Evolutionary conservation across 2,329 filamentous ascomycete species (phyloP).

Genomic region (Arthrobotrys entomopaga): DNA sequence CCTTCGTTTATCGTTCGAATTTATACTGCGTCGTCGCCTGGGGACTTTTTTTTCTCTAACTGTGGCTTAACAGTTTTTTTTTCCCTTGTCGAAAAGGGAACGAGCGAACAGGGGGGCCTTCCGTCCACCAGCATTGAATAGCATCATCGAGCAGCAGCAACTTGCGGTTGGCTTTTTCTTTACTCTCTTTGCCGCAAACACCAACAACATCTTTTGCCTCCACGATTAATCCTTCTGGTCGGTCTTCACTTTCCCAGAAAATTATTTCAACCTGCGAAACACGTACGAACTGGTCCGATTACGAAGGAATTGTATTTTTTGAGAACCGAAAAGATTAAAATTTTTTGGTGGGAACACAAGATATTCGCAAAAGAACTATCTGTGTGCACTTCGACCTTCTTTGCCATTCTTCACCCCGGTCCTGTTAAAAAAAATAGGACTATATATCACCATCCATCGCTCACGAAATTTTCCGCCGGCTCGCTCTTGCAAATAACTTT

Average conservation of each 20-base stretch:
- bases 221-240: constrained; percentile 16
- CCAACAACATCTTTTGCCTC: constrained; percentile 21
- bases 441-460: background rate
- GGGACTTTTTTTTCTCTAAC: constrained; percentile 48
- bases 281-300: constrained; percentile 30
- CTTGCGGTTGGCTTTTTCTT: constrained; percentile 50
- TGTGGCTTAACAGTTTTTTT: constrained; percentile 53
- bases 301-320: constrained; percentile 15
- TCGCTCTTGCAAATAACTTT: background rate
- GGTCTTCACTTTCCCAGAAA: constrained; percentile 15
- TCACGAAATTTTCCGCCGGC: background rate
- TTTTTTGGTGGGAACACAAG: constrained; percentile 17
- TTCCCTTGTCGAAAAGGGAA: too few relatives aligned
- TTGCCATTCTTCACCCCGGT: background rate
- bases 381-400: constrained; percentile 1
- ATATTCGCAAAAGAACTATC: constrained; percentile 14
- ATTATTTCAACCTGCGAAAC: constrained; percentile 4
- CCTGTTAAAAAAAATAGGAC: background rate
- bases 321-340: background rate
- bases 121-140: constrained; percentile 52
- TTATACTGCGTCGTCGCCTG: constrained; percentile 25
- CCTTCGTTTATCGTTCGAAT: constrained; percentile 9
- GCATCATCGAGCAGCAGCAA: constrained; percentile 25
- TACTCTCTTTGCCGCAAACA: constrained; percentile 36
- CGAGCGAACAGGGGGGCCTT: constrained; percentile 53